phyloP scores from a whole-genome alignment of 306 rosid genomes.

The Dryas drummondii region DNA sequence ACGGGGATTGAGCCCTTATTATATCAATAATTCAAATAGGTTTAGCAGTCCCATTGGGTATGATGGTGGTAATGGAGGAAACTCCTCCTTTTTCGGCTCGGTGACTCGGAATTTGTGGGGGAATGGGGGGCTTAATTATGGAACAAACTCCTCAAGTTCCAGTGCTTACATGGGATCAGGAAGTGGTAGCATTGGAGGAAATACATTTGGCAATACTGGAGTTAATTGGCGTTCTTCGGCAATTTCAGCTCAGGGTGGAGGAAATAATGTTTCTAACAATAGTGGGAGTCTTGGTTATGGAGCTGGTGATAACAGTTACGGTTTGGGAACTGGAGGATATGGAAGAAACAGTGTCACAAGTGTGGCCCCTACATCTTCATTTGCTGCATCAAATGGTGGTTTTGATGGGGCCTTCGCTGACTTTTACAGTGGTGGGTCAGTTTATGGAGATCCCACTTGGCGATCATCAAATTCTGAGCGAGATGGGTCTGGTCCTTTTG shows the following conservation, averaged over 20 bases:
- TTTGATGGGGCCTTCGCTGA: conserved; percentile 75
- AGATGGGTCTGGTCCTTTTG: conserved; percentile 80
- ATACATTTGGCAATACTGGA: conserved; percentile 67
- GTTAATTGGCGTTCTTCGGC: conserved; percentile 74
- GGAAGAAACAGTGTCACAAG: conserved; percentile 67
- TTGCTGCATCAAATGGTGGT: conserved; percentile 75
- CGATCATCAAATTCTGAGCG: conserved; percentile 71
- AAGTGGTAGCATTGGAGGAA: conserved; percentile 69
- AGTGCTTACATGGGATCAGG: conserved; percentile 72
- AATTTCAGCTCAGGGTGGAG: conserved; percentile 64
- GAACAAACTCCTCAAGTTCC: conserved; percentile 58
- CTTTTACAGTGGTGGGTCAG: conserved; percentile 61
- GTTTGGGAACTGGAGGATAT: conserved; percentile 74
- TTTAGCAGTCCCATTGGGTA: conserved; percentile 60
- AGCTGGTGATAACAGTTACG: conserved; percentile 61
- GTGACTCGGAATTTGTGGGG: conserved; percentile 78
- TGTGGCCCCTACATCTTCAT: conserved; percentile 63
- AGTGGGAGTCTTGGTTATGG: conserved; percentile 69
- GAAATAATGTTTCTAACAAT: conserved; percentile 56
- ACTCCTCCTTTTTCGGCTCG: conserved; percentile 72
- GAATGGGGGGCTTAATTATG: conserved; percentile 62
- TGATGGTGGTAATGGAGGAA: conserved; percentile 73
- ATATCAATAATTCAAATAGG: conserved; percentile 60
- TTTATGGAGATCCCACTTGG: conserved; percentile 87
- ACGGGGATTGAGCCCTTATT: conserved; percentile 70